Evolutionary conservation across 208 protist genomes (phyloP), one percentile per base, ranked within the genome.

Genomic region (Acanthamoeba lenticulata): DNA sequence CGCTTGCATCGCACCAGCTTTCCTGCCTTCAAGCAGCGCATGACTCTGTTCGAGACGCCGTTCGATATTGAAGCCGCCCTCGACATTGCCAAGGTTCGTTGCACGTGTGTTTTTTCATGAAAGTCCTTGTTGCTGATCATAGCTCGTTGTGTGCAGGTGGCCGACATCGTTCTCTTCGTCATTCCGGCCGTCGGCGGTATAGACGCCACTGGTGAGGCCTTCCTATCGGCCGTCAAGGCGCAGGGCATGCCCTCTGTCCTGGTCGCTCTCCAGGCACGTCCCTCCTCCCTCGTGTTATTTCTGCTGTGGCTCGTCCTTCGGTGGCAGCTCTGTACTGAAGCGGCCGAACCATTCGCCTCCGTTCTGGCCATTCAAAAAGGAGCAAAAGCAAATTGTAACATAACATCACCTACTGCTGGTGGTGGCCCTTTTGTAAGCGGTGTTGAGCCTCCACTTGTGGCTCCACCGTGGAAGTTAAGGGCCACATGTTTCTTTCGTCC

Each of bases 231-330:
- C 29, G 34, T 94, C 44, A 94, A 94, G 40, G 57, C 92, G 0
- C 92, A 94, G 44, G 92, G 92, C 19, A 88, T 77, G 45, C 92
- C 92, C 57, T 91, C 79, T 13, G 9, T 91, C 40, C 55, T 94
- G 19, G 32, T 94, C 27, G 57, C 83, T 7, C 55, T 94, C 0
- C 92, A 94, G 92, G 92, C 91, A 86, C 32, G 9, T 17, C n/a
- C 24, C n/a, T 65, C 44, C 74, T 91, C 36, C 55, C 21, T 34
- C 29, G 17, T 89, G n/a, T 47, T 57, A 21, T 36, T 19, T 34
- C 11, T 83, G 15, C 21, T 62, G 5, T 19, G 21, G 17, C 9
- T 7, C 27, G 6, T 77, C 7, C n/a, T 24, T 55, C 45, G 7
- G 62, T 90, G 44, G 36, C 21, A 7, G 85, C 85, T 86, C 57